Percentiles rank a stretch among this genome's conserved stretches.
phyloP scores from a whole-genome alignment of 2,329 filamentous ascomycete genomes.

The Thermothelomyces thermophilus region DNA sequence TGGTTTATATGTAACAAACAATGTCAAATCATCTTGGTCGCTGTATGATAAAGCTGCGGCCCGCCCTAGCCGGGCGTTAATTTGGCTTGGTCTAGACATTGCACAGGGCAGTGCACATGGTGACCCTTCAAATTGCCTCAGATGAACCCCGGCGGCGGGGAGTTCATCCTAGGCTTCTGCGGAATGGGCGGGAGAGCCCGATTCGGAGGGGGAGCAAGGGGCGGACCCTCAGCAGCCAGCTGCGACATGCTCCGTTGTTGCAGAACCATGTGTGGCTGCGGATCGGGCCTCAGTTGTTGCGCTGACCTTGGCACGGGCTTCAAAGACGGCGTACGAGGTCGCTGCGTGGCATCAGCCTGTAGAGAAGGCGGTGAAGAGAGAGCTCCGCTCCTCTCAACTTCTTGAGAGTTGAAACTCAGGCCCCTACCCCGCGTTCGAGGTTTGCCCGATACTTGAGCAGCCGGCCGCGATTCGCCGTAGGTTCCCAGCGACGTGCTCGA shows the following conservation, averaged over 20 bases:
- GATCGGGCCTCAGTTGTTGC: constrained; percentile 24
- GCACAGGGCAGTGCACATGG: neutral
- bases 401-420: constrained; percentile 23
- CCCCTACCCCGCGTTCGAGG: constrained; percentile 20
- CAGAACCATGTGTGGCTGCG: constrained; percentile 17
- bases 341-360: constrained; percentile 9
- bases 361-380: constrained; percentile 6
- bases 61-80: neutral
- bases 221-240: constrained; percentile 40
- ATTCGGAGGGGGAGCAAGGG: constrained; percentile 48
- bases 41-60: neutral
- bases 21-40: neutral
- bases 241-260: constrained; percentile 47
- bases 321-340: constrained; percentile 15
- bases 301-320: constrained; percentile 21
- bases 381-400: neutral
- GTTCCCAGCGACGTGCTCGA: constrained; percentile 32
- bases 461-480: constrained; percentile 25
- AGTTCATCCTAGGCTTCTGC: constrained; percentile 22
- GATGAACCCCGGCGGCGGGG: constrained; percentile 18
- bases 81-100: no score
- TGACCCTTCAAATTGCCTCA: neutral
- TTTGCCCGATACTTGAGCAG: constrained; percentile 9
- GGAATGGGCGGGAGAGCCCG: constrained; percentile 50
- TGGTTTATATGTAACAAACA: neutral